Evolutionary conservation across 345 rosid species (phyloP).

Genomic region (Ricinus communis): DNA sequence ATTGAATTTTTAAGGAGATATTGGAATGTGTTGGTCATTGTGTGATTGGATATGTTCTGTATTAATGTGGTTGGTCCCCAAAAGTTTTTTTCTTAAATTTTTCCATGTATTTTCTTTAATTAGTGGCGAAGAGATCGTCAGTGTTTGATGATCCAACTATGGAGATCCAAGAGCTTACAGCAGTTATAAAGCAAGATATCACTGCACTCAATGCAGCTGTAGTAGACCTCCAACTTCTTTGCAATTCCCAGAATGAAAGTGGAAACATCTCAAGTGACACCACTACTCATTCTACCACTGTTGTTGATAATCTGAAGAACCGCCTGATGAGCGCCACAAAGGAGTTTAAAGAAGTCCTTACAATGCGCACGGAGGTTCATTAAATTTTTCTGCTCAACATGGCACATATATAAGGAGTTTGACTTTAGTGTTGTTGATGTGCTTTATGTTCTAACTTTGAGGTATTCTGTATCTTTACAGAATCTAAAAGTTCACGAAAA

Average conservation of each 20-base stretch:
- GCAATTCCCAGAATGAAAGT: slow-evolving; percentile 59
- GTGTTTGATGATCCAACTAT: slow-evolving; percentile 80
- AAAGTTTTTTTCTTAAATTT: not conserved
- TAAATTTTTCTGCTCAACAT: not conserved
- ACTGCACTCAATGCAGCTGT: slow-evolving; percentile 75
- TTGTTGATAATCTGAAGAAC: slow-evolving; percentile 73
- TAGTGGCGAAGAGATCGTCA: slow-evolving; percentile 85
- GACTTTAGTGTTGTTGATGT: not conserved
- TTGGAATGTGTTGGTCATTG: not conserved
- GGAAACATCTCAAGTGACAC: slow-evolving; percentile 63
- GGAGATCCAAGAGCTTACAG: slow-evolving; percentile 83
- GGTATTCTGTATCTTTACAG: slow-evolving; percentile 34
- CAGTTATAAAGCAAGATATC: slow-evolving; percentile 78
- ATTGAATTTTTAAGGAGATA: not conserved
- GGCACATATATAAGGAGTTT: not conserved
- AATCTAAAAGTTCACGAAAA: slow-evolving; percentile 76
- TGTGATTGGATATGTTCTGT: not conserved
- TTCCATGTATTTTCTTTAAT: not conserved
- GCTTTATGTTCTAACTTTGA: not conserved
- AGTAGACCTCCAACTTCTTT: slow-evolving; percentile 66
- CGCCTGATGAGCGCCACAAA: slow-evolving; percentile 79
- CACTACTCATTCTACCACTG: slow-evolving; percentile 66
- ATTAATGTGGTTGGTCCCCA: not conserved
- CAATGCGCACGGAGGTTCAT: slow-evolving; percentile 75
- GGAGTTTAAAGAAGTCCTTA: slow-evolving; percentile 84